A percentile compares a stretch with the other conserved stretches of the same genome.
Conservation (phyloP, 2,329 filamentous ascomycete genomes). For the Akanthomyces uredinophilus region DNA sequence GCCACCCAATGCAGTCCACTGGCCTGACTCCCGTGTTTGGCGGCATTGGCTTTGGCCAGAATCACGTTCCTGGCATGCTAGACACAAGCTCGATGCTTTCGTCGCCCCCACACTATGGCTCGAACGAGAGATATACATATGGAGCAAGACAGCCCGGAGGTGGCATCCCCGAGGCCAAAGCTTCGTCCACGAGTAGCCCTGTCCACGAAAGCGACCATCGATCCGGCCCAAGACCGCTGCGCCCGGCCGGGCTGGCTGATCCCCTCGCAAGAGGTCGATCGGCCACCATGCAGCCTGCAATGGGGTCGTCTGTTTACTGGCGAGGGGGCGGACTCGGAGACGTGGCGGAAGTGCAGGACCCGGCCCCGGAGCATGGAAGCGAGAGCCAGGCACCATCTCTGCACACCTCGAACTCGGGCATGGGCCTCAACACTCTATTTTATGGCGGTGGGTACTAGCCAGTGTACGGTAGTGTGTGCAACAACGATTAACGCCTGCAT, state of each 20-base stretch:
- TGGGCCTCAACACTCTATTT: slow-evolving; percentile 11
- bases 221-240: slow-evolving; percentile 46
- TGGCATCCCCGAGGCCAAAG: slow-evolving; percentile 27
- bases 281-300: slow-evolving; percentile 53
- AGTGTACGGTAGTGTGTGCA: background rate
- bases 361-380: slow-evolving; percentile 8
- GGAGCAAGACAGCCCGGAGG: slow-evolving; percentile 33
- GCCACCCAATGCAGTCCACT: slow-evolving; percentile 59
- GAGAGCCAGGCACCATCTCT: slow-evolving; percentile 2
- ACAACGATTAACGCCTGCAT: slow-evolving; percentile 9
- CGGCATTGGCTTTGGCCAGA: slow-evolving; percentile 58
- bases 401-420: slow-evolving; percentile 5
- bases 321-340: slow-evolving; percentile 9
- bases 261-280: slow-evolving; percentile 52
- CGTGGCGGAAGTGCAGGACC: slow-evolving; percentile 1
- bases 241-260: slow-evolving; percentile 55
- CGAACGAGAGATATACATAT: slow-evolving; percentile 43
- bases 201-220: slow-evolving; percentile 22
- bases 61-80: slow-evolving; percentile 43
- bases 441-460: slow-evolving; percentile 12
- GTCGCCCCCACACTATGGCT: slow-evolving; percentile 33
- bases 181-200: slow-evolving; percentile 16
- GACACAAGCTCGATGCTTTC: slow-evolving; percentile 56
- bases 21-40: slow-evolving; percentile 64
- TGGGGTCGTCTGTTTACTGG: slow-evolving; percentile 59